Base-by-base conservation (phyloP, 2,329 filamentous ascomycete genomes). In the Alternaria sp. region DNA sequence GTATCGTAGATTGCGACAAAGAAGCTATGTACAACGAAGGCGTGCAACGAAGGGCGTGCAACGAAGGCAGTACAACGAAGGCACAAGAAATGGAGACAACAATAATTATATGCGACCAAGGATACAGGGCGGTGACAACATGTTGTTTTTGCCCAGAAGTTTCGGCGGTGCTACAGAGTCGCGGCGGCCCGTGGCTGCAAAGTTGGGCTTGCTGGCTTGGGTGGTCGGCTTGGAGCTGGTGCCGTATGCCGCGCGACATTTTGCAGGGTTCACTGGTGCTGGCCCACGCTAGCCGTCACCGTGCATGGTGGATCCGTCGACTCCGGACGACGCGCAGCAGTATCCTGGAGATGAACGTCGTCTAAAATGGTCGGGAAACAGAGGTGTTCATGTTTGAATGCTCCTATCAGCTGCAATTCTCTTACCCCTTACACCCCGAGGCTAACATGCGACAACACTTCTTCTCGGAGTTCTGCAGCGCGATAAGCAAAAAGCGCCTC, bases 161-260 rank as follows among this genome's bases (percentile, higher is more conserved):
- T 36, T 23, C 49, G 49, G 49, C 49, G 49, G 49, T 52, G 49
- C 49, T 52, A 25, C 36, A 40, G n/a, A 40, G 36, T 40, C 36
- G 36, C 36, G 36, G 36, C 36, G 36, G 36, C 36, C 36, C 36
- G 36, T 40, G 36, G 36, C 36, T 40, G 36, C 49, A 28, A 52
- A 52, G 36, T 32, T 51, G 17, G 28, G 26, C 30, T 13, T 15
- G 21, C 44, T 46, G 8, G 44, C 43, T 45, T 45, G 43, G 43
- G 26, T 17, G n/a, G 54, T 54, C 45, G 23, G 49, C 54, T 43
- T 55, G 58, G 49, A 47, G 45, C 45, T 47, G 36, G 56, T 57
- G 54, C 59, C 60, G 60, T 54, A 54, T 65, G 57, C 68, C 66
- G 68, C 65, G 68, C 59, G 62, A 59, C 62, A 57, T 57, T 40